Base-by-base conservation (phyloP, 1,284 basidiomycete species). In the Trichosporon sp. region DNA sequence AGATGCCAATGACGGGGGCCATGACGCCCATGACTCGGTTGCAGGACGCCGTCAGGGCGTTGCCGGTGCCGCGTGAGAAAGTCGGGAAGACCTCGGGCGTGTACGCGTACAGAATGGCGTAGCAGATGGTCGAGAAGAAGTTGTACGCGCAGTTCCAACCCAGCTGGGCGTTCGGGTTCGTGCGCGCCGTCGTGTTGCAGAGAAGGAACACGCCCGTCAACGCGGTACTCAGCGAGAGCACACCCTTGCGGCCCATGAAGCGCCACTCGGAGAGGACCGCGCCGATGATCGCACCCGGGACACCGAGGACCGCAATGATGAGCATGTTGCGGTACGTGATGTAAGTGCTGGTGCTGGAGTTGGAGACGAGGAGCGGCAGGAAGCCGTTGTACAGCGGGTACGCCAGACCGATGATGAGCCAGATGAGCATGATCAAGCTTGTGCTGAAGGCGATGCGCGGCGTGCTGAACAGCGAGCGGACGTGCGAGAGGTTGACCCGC, bases 11-110 rank as follows among this genome's bases (percentile, higher is more conserved):
- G 64, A 79, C 75, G 12, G 78, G 78, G 1, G 78, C 75, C 73
- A 79, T 75, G 64, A 78, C 73, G 12, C 89, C 88, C 60, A 86
- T 85, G 38, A 89, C 83, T 29, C 89, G 84, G 76, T 89, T 88
- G 65, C 87, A 83, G 7, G 85, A 85, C 70, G 86, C 83, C 62
- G 87, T 84, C 31, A 90, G 79, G 0, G 88, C 89, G 74, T 90
- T 88, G 2, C 88, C 89, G 0, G 89, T 89, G 3, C 89, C 89
- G 58, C 89, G 84, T 73, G 88, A 87, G 6, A 87, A 87, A 0
- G 88, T 87, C 0, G 89, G 88, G 82, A 90, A 90, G 15, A 89
- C 85, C 75, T 89, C 89, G 12, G 89, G 89, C 1, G 87, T 88
- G 73, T 87, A 88, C 2, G 74, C 72, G 69, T 80, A 80, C 32